Conservation (phyloP, 1,284 basidiomycete species). For the Mixia osmundae region DNA sequence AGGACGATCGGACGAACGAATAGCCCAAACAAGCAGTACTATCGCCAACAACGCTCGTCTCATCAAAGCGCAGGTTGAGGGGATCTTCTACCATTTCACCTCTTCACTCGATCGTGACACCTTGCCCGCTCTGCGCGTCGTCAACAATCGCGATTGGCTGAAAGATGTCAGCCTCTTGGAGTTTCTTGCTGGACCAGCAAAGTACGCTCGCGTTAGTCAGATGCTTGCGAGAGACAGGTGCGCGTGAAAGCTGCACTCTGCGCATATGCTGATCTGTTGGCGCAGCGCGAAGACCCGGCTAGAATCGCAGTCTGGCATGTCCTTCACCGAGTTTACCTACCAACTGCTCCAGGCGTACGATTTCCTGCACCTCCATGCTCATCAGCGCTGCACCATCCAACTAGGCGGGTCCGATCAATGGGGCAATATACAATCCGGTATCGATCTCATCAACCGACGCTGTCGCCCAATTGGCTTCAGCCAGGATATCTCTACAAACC, state of each 20-base stretch:
- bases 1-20: constrained; percentile 61
- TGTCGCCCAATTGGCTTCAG: constrained; percentile 1
- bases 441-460: constrained; percentile 15
- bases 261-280: background rate
- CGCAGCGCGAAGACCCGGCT: constrained; percentile 62
- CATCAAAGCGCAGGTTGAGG: constrained; percentile 41
- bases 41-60: constrained; percentile 34
- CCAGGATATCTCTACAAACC: constrained; percentile 8
- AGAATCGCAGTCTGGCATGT: constrained; percentile 45
- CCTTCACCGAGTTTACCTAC: constrained; percentile 93
- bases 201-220: constrained; percentile 54
- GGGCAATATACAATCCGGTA: constrained; percentile 52
- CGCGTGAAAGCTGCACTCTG: constrained; percentile 11
- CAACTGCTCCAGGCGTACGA: constrained; percentile 94
- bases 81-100: constrained; percentile 41
- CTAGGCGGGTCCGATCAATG: constrained; percentile 93
- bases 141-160: constrained; percentile 76
- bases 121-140: constrained; percentile 36
- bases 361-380: constrained; percentile 52
- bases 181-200: constrained; percentile 61
- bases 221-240: constrained; percentile 85
- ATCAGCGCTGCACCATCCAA: constrained; percentile 55
- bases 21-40: too few relatives aligned
- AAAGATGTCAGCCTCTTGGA: constrained; percentile 47
- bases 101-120: constrained; percentile 46